Evolutionary conservation across 2,329 filamentous ascomycete species (phyloP), one percentile per base, ranked within the genome.

Genomic region (Erysiphe pisi): DNA sequence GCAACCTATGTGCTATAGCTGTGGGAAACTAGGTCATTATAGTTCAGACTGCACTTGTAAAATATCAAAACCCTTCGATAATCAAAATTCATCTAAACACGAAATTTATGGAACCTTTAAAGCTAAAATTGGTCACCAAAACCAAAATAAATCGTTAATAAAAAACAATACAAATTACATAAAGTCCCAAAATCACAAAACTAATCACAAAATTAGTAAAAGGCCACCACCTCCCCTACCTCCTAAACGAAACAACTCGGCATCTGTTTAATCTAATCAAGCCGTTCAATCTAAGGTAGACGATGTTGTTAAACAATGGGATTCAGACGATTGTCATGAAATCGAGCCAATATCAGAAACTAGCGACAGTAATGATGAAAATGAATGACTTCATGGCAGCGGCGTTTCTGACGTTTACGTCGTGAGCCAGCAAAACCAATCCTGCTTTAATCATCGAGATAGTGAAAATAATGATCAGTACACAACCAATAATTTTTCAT

Each of bases 51-150:
- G 68, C 28, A 47, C 25, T n/a, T 1, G 36, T 47, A 43, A 9
- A 71, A 71, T 49, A 18, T 11, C 16, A 1, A 47, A 71, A 47
- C 2, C 22, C n/a, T 12, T n/a, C 18, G 43, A 71, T 28, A 43
- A 47, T 45, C 31, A 43, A 71, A 43, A n/a, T 18, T 36, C 68
- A 1, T 22, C 36, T 4, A 45, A 68, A 71, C 68, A 45, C 28
- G 68, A n/a, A 65, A 65, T 71, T 71, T 71, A 47, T 47, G 40
- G 40, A 11, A 47, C 68, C n/a, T 71, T 71, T n/a, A 68, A 65
- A 31, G 58, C 58, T 0, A 25, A 65, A 18, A 1, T 65, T 18
- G 25, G 2, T 22, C 58, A 65, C 31, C 14, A 65, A 25, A 65
- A 14, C 36, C 25, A 65, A 14, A 0, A 31, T 36, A 0, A 65